Conservation (phyloP, 2,329 filamentous ascomycete genomes). For the Teratosphaeriaceae sp. region DNA sequence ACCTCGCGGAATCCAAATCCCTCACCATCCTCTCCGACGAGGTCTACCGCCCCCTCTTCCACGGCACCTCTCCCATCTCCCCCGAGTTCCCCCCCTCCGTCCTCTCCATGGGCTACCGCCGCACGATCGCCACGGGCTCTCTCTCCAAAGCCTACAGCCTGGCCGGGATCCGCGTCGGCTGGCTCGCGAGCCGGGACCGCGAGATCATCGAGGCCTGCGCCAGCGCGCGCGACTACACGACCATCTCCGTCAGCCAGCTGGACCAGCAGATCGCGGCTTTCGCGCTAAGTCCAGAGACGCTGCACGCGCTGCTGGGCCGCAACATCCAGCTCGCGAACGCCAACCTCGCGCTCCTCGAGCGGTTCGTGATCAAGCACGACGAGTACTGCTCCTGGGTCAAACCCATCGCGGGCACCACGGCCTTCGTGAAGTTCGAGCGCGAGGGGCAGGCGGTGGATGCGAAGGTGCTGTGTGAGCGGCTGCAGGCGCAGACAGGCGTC, state of each 20-base stretch:
- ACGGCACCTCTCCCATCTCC: constrained; percentile 53
- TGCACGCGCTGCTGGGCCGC: constrained; percentile 55
- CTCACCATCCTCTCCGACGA: constrained; percentile 71
- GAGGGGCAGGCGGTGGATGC: constrained; percentile 62
- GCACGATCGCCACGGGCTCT: constrained; percentile 67
- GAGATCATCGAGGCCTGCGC: constrained; percentile 59
- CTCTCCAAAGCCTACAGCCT: constrained; percentile 82
- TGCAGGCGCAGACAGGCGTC: constrained; percentile 63
- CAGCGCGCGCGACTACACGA: constrained; percentile 70
- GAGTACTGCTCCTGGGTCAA: constrained; percentile 63
- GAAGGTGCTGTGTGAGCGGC: constrained; percentile 60
- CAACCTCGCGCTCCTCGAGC: constrained; percentile 60
- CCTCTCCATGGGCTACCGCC: constrained; percentile 64
- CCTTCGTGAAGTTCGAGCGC: constrained; percentile 63
- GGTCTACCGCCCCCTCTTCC: constrained; percentile 79
- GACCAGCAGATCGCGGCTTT: constrained; percentile 74
- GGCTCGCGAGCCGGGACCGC: constrained; percentile 64
- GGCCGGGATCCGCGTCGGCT: constrained; percentile 75
- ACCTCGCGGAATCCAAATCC: constrained; percentile 54
- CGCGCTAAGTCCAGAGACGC: constrained; percentile 59
- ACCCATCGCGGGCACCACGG: constrained; percentile 72
- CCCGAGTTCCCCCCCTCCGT: constrained; percentile 58
- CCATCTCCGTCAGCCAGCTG: constrained; percentile 75
- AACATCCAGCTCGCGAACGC: constrained; percentile 61
- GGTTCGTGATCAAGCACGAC: constrained; percentile 59